Percentiles rank a stretch among this genome's conserved stretches.
Evolutionary conservation across 306 rosid genomes (phyloP).

Genomic region (Alnus glutinosa): DNA sequence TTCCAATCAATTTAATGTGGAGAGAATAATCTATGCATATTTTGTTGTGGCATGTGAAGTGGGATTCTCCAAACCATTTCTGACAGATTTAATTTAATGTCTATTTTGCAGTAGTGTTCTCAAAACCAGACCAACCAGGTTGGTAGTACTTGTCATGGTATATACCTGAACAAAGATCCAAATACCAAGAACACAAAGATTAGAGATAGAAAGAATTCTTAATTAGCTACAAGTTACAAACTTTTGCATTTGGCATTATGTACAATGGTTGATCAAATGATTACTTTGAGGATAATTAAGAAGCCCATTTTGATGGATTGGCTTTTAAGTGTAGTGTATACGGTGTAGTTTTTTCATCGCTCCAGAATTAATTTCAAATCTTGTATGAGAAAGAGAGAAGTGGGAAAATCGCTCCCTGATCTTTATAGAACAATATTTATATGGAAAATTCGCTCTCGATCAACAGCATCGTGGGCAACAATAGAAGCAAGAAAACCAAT

Average conservation of each 20-base stretch:
- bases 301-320: background rate
- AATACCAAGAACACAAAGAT: background rate
- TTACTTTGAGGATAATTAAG: background rate
- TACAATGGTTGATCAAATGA: background rate
- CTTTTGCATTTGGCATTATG: background rate
- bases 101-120: too few relatives aligned
- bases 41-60: background rate
- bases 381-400: too few relatives aligned
- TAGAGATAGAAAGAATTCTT: background rate
- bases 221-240: background rate
- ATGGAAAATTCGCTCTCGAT: constrained; percentile 12
- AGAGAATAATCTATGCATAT: background rate
- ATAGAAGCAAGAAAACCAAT: constrained; percentile 31
- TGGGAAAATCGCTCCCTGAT: background rate
- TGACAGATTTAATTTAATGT: background rate
- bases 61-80: background rate
- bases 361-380: too few relatives aligned
- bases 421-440: background rate
- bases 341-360: too few relatives aligned
- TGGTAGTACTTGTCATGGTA: too few relatives aligned
- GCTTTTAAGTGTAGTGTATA: too few relatives aligned
- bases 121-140: background rate
- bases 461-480: constrained; percentile 38
- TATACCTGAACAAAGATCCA: background rate
- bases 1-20: background rate